Percentiles rank a stretch among this genome's conserved stretches.
phyloP scores from a whole-genome alignment of 1,139 yeast genomes.

The Saccharomyces hybrid region DNA sequence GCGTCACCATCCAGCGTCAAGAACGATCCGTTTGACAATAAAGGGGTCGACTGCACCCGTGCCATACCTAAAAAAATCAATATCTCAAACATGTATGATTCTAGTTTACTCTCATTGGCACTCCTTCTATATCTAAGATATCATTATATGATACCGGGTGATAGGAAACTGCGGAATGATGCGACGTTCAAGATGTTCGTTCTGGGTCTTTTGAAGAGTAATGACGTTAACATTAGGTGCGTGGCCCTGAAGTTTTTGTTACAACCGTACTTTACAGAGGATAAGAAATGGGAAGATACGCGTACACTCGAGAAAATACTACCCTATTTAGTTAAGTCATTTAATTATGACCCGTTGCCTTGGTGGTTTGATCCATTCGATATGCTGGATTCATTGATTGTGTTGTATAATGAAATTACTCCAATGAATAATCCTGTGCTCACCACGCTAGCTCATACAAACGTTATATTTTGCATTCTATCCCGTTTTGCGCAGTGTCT shows the following conservation, averaged over 20 bases:
- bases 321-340: constrained; percentile 24
- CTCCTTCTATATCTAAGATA: constrained; percentile 12
- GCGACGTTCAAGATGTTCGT: constrained; percentile 16
- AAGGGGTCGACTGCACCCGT: constrained; percentile 11
- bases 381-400: constrained; percentile 15
- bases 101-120: constrained; percentile 14
- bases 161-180: constrained; percentile 13
- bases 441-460: constrained; percentile 19
- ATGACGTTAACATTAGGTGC: constrained; percentile 18
- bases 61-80: constrained; percentile 21
- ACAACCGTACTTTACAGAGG: constrained; percentile 15
- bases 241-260: constrained; percentile 19
- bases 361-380: constrained; percentile 31
- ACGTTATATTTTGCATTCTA: constrained; percentile 22
- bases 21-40: constrained; percentile 16
- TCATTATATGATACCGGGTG: neutral
- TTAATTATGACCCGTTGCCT: constrained; percentile 23
- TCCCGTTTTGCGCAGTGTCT: constrained; percentile 21
- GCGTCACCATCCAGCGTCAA: constrained; percentile 6
- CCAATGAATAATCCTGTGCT: constrained; percentile 26
- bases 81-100: constrained; percentile 19
- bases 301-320: constrained; percentile 16
- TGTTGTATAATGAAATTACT: constrained; percentile 19
- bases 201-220: constrained; percentile 20
- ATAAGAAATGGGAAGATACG: constrained; percentile 13